phyloP scores from a whole-genome alignment of 345 rosid species.

The Dipteronia dyeriana region DNA sequence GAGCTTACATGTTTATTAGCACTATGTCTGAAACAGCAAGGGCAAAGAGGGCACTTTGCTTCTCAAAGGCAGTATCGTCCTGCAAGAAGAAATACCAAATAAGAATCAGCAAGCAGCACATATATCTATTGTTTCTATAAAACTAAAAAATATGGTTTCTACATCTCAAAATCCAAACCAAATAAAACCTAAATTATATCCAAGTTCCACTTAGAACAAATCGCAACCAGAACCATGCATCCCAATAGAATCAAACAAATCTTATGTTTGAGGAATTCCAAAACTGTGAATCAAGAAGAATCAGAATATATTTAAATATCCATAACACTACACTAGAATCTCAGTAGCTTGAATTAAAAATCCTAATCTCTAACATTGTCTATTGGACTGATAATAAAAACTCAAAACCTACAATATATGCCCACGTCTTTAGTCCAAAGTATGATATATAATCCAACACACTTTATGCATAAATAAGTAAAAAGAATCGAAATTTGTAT shows the following conservation, averaged over 20 bases:
- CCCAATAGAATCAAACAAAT: not conserved
- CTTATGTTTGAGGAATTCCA: not conserved
- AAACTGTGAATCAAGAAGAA: not conserved
- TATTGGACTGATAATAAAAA: not conserved
- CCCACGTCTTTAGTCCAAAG: not conserved
- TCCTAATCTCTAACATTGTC: not conserved
- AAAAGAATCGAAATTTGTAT: not conserved
- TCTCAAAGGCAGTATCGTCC: slow-evolving; percentile 99
- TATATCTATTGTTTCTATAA: slow-evolving; percentile 1
- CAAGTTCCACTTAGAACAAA: not conserved
- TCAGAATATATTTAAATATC: not conserved
- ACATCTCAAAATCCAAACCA: not conserved
- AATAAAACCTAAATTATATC: not conserved
- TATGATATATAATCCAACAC: not conserved
- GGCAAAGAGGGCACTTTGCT: slow-evolving; percentile 99
- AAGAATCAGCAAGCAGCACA: slow-evolving; percentile 16
- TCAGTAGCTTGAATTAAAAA: not conserved
- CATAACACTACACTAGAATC: not conserved
- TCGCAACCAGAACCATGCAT: not conserved
- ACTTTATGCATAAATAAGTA: not conserved
- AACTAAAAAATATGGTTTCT: not conserved
- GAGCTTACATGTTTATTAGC: slow-evolving; percentile 92
- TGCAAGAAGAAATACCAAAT: slow-evolving; percentile 30
- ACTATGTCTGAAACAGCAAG: slow-evolving; percentile 98
- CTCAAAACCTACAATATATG: not conserved